These are phyloP conservation scores for Decorospora gaudefroyi DNA, from an alignment of 2,329 filamentous ascomycete genomes.

Conservation along the genomic window DNA sequence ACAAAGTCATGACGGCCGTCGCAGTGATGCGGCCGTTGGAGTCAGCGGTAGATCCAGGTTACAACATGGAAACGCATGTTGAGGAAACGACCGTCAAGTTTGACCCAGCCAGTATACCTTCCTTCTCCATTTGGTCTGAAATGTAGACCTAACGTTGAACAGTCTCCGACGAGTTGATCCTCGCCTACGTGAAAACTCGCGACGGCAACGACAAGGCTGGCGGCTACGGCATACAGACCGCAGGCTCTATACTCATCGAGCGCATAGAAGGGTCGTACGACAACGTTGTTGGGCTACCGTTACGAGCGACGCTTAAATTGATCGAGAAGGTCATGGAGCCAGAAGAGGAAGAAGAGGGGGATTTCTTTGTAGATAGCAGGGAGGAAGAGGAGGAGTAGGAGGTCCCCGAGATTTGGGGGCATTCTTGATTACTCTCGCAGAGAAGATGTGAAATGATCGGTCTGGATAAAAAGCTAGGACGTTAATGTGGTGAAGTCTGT, in stretches of 20 bases:
- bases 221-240: slow-evolving; percentile 90
- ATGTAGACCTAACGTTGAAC: slow-evolving; percentile 12
- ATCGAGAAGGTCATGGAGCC: slow-evolving; percentile 86
- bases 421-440: not conserved
- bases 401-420: not conserved
- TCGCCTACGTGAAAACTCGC: slow-evolving; percentile 77
- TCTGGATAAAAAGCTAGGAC: too few species aligned
- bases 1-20: slow-evolving; percentile 86
- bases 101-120: slow-evolving; percentile 59
- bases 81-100: slow-evolving; percentile 95
- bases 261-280: slow-evolving; percentile 87
- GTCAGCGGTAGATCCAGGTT: slow-evolving; percentile 81
- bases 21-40: slow-evolving; percentile 80
- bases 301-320: slow-evolving; percentile 75
- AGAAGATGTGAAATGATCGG: not conserved
- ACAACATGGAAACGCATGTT: slow-evolving; percentile 76
- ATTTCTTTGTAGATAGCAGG: slow-evolving; percentile 30
- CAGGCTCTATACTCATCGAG: slow-evolving; percentile 84
- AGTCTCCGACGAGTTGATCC: slow-evolving; percentile 79
- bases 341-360: slow-evolving; percentile 54
- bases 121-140: not conserved
- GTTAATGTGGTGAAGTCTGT: too few species aligned
- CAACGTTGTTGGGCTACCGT: slow-evolving; percentile 89
- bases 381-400: slow-evolving; percentile 16
- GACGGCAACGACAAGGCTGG: slow-evolving; percentile 97